Base-by-base conservation (phyloP, 345 rosid genomes). In the Camelina neglecta region DNA sequence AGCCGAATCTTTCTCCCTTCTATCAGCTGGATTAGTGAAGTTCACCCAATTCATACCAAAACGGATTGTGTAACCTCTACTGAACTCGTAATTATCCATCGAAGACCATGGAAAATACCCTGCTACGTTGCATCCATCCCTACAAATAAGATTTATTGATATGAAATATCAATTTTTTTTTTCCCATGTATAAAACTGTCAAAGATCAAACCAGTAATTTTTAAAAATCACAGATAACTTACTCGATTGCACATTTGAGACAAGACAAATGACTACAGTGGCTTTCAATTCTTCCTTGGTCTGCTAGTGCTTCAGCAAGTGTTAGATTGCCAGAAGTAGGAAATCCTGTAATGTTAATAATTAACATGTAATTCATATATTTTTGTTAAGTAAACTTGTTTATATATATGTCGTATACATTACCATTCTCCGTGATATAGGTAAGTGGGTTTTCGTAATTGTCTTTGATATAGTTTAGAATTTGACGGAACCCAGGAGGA, bases 171-270 rank as follows among this genome's bases (percentile, higher is more conserved):
- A 13, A 42, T 42, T 12, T 3, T 20, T 20, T 20, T 49, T 16
- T 49, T 0, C 11, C 7, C n/a, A 54, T 54, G 31, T 54, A 53
- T 10, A 23, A 2, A 24, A 23, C 26, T 12, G 16, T 16, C 1
- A 23, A 55, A 0, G 1, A 55, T 13, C 49, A 41, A 44, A 15
- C 1, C 4, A 36, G 42, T 13, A 13, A 12, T 12, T 44, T 13
- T 9, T 11, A 44, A 44, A 44, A 3, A 44, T 44, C 48, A 42
- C 15, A 44, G 4, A 44, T 44, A 11, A 67, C 72, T 67, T 50
- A 67, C 72, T 67, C 45, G 72, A 67, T 67, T 10, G 72, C 45
- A 24, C 47, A 29, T 53, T 31, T 29, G 33, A 67, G 60, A 51
- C 44, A 67, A 7, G 60, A 50, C 18, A 67, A 42, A 39, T 67